Evolutionary conservation across 2,329 filamentous ascomycete species (phyloP).

Genomic region (Monilinia vaccinii-corymbosi): DNA sequence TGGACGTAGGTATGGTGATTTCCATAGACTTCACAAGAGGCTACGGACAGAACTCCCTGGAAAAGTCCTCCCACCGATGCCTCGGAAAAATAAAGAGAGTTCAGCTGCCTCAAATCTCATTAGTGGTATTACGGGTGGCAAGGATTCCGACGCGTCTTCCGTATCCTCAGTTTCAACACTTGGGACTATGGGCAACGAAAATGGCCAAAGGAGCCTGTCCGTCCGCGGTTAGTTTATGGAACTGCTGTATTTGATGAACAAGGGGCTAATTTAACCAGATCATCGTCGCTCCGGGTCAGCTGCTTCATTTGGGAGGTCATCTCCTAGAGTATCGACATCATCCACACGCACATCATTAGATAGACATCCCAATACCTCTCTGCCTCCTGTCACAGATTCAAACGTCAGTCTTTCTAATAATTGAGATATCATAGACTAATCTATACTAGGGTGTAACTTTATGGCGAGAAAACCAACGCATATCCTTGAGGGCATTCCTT

Average conservation of each 20-base stretch:
- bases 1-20: conserved; percentile 81
- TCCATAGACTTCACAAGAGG: conserved; percentile 67
- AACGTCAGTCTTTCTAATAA: background rate
- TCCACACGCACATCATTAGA: conserved; percentile 11
- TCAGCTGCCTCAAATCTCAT: conserved; percentile 54
- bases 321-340: conserved; percentile 1
- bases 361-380: background rate
- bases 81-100: conserved; percentile 83
- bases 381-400: background rate
- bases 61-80: conserved; percentile 76
- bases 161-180: conserved; percentile 44
- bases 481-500: conserved; percentile 87
- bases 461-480: conserved; percentile 80
- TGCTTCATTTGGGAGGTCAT: conserved; percentile 9
- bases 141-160: conserved; percentile 65
- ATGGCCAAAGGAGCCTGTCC: conserved; percentile 31
- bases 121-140: conserved; percentile 41
- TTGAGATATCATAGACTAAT: background rate
- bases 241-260: background rate
- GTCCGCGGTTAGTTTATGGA: conserved; percentile 32
- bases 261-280: conserved; percentile 12
- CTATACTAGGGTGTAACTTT: conserved; percentile 41
- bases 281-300: conserved; percentile 15
- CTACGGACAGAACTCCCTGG: conserved; percentile 81
- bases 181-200: conserved; percentile 15